Evolutionary conservation across 345 rosid genomes (phyloP).

Genomic region (Rubroshorea leprosula): DNA sequence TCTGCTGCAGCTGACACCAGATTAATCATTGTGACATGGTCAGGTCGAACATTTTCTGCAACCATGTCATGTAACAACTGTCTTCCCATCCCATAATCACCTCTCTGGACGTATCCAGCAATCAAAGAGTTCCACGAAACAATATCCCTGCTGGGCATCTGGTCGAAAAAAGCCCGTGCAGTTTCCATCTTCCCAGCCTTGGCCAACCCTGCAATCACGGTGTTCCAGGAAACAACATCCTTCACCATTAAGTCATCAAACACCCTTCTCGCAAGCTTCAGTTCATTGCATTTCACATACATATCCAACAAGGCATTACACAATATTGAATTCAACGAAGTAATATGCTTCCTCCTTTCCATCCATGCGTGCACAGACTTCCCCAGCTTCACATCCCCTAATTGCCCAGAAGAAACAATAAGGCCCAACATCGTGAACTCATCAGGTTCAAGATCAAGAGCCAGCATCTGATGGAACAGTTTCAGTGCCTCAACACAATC

Average conservation of each 20-base stretch:
- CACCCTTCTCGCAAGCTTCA: constrained; percentile 38
- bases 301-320: constrained; percentile 58
- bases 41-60: constrained; percentile 29
- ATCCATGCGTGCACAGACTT: constrained; percentile 31
- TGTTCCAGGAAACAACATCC: constrained; percentile 62
- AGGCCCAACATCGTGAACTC: constrained; percentile 46
- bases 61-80: constrained; percentile 39
- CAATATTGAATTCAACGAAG: constrained; percentile 39
- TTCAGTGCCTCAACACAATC: constrained; percentile 36
- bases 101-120: constrained; percentile 35
- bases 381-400: constrained; percentile 27
- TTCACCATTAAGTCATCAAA: constrained; percentile 47
- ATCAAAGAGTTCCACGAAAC: constrained; percentile 63
- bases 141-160: constrained; percentile 36
- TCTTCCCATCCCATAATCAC: constrained; percentile 29
- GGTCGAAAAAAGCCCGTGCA: constrained; percentile 34
- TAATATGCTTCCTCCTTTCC: constrained; percentile 37
- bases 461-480: constrained; percentile 29
- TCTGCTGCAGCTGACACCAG: constrained; percentile 34
- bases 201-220: constrained; percentile 47
- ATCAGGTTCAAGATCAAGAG: constrained; percentile 34
- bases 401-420: constrained; percentile 49
- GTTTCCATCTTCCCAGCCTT: constrained; percentile 42
- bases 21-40: constrained; percentile 38
- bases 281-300: constrained; percentile 41